These are phyloP conservation scores for Xylariaceae sp. DNA, from an alignment of 2,329 filamentous ascomycete genomes.

Conservation along the genomic window DNA sequence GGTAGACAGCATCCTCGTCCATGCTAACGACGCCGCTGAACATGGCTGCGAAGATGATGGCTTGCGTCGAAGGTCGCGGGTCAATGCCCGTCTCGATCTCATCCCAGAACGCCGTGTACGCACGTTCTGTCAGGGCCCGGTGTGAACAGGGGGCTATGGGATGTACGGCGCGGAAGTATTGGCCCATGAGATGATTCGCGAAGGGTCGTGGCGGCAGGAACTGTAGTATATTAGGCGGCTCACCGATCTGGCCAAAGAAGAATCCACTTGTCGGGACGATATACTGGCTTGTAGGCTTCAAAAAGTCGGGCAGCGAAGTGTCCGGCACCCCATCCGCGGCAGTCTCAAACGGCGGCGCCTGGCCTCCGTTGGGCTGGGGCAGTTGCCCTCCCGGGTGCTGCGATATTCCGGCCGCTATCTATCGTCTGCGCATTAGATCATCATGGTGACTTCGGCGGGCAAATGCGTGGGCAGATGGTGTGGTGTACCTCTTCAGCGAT, in stretches of 20 bases:
- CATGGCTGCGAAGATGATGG: conserved; percentile 63
- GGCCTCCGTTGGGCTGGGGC: conserved; percentile 18
- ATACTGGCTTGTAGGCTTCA: conserved; percentile 60
- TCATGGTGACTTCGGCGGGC: not conserved
- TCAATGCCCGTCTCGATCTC: conserved; percentile 54
- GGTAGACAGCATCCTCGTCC: conserved; percentile 45
- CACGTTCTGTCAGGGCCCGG: conserved; percentile 58
- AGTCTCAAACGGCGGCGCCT: conserved; percentile 22
- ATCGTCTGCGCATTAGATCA: conserved; percentile 6
- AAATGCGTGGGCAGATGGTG: conserved; percentile 3
- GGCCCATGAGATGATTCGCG: conserved; percentile 57
- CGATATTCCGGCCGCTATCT: conserved; percentile 34
- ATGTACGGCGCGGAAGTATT: conserved; percentile 65
- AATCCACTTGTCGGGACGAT: conserved; percentile 63
- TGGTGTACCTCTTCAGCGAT: conserved; percentile 61
- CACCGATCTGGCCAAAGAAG: conserved; percentile 52
- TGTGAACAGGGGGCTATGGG: conserved; percentile 64
- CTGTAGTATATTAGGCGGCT: conserved; percentile 48
- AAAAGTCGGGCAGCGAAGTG: conserved; percentile 43
- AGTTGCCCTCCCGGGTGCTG: conserved; percentile 18
- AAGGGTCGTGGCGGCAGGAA: conserved; percentile 54
- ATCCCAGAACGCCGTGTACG: conserved; percentile 62
- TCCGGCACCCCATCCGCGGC: conserved; percentile 23
- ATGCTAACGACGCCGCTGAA: conserved; percentile 66
- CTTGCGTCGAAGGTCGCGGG: conserved; percentile 59